These are phyloP conservation scores for Mycena alexandri DNA, from an alignment of 768 basidiomycete genomes.

Conservation along the genomic window DNA sequence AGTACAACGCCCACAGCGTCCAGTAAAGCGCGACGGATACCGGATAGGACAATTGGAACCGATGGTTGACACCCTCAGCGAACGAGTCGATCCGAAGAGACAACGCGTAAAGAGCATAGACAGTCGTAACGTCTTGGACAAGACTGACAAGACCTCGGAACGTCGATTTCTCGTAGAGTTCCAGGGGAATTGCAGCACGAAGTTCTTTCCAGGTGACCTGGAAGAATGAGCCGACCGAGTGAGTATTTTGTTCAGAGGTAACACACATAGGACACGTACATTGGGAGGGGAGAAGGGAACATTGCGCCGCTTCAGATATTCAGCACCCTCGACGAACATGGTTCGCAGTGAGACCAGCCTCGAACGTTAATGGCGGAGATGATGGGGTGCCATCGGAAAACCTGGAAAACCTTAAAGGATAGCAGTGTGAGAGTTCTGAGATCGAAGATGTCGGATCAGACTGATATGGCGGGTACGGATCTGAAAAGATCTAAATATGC, in stretches of 20 bases:
- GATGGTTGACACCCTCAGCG: not conserved
- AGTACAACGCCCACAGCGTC: conserved; percentile 15
- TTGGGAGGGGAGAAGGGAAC: conserved; percentile 14
- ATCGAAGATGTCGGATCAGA: too few relatives aligned
- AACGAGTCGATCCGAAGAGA: not conserved
- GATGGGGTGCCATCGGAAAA: not conserved
- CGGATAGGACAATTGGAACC: not conserved
- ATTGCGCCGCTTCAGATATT: conserved; percentile 19
- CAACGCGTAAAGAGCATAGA: not conserved
- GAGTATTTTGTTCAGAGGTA: too few relatives aligned
- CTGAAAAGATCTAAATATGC: too few relatives aligned
- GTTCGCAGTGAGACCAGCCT: not conserved
- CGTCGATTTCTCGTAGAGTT: conserved; percentile 9
- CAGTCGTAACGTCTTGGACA: not conserved
- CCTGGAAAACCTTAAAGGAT: not conserved
- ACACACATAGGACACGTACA: not conserved
- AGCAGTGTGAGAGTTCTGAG: too few relatives aligned
- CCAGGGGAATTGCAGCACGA: conserved; percentile 1
- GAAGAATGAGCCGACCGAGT: too few relatives aligned
- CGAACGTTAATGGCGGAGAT: not conserved
- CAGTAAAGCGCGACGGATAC: not conserved
- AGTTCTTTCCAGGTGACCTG: conserved; percentile 5
- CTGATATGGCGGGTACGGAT: too few relatives aligned
- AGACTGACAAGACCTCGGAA: not conserved
- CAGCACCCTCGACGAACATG: conserved; percentile 17